These are phyloP conservation scores for Beauveria pseudobassiana DNA, from an alignment of 2,329 filamentous ascomycete species.

Conservation along the genomic window DNA sequence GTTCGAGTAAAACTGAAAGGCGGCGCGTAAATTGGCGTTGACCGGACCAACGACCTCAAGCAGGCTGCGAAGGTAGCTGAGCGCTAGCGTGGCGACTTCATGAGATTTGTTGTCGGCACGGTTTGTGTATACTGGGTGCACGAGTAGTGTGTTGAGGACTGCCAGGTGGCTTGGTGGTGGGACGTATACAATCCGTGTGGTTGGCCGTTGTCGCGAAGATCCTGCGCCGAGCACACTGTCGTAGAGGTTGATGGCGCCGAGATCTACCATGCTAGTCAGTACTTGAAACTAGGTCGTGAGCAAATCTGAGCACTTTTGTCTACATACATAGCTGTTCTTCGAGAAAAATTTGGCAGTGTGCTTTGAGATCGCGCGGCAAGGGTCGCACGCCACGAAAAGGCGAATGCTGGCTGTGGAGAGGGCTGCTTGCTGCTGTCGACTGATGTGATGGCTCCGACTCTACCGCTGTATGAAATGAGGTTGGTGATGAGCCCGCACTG, in stretches of 20 bases:
- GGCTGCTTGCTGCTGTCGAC: conserved; percentile 31
- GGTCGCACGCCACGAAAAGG: conserved; percentile 46
- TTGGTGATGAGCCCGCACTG: conserved; percentile 23
- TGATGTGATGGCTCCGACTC: conserved; percentile 19
- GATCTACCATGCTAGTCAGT: conserved; percentile 18
- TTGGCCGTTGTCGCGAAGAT: conserved; percentile 22
- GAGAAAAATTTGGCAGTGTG: conserved; percentile 63
- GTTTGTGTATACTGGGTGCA: conserved; percentile 74
- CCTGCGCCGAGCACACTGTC: conserved; percentile 54
- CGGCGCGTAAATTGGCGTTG: conserved; percentile 60
- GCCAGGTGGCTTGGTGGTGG: conserved; percentile 69
- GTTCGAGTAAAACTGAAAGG: conserved; percentile 57
- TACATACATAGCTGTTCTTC: conserved; percentile 64
- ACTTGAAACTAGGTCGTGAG: too few relatives aligned
- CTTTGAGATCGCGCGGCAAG: conserved; percentile 55
- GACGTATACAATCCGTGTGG: conserved; percentile 44
- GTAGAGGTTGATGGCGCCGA: conserved; percentile 53
- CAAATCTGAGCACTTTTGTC: background rate
- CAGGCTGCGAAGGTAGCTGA: conserved; percentile 63
- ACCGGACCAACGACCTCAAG: conserved; percentile 59
- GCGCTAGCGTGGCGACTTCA: conserved; percentile 57
- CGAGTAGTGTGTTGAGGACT: conserved; percentile 70
- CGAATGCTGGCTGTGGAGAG: conserved; percentile 21
- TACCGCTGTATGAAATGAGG: conserved; percentile 29
- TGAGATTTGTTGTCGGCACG: conserved; percentile 56